Percentiles rank a stretch among this genome's conserved stretches.
These are phyloP conservation scores for Cladophialophora bantiana DNA, from an alignment of 2,329 filamentous ascomycete species.

Conservation along the genomic window DNA sequence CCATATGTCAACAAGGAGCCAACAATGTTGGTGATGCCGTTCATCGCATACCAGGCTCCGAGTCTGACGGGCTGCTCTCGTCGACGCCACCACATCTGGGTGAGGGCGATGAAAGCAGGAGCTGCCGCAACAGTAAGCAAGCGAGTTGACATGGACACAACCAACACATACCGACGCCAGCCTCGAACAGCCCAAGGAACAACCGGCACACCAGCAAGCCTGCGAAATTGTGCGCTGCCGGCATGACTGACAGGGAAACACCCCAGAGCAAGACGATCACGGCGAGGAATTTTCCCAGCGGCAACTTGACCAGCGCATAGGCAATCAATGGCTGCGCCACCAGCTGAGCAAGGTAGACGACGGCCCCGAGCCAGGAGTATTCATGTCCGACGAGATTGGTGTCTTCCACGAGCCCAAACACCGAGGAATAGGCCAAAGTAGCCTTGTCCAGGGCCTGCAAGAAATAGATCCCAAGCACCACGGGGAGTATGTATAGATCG, in stretches of 20 bases:
- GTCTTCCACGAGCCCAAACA: constrained; percentile 68
- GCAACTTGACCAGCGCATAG: constrained; percentile 65
- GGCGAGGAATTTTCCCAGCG: constrained; percentile 66
- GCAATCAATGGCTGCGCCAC: constrained; percentile 61
- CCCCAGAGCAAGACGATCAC: constrained; percentile 61
- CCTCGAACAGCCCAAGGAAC: constrained; percentile 66
- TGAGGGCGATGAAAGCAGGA: constrained; percentile 60
- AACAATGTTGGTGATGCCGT: constrained; percentile 58
- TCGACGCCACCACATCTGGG: constrained; percentile 63
- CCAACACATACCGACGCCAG: constrained; percentile 42
- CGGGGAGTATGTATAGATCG: constrained; percentile 59
- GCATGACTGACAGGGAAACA: constrained; percentile 60
- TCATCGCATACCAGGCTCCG: constrained; percentile 61
- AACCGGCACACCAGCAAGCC: constrained; percentile 51
- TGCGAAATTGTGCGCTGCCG: constrained; percentile 59
- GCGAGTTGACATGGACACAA: not conserved
- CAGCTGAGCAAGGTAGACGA: constrained; percentile 63
- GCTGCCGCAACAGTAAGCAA: constrained; percentile 42
- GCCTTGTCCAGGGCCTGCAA: constrained; percentile 70
- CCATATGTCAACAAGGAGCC: constrained; percentile 64
- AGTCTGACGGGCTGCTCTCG: constrained; percentile 60
- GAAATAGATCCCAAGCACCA: constrained; percentile 68
- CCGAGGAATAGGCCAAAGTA: constrained; percentile 59
- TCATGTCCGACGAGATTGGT: constrained; percentile 64
- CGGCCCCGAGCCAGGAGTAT: constrained; percentile 60